These are phyloP conservation scores for Blastobotrys arbuscula DNA, from an alignment of 1,139 yeast species.

Conservation along the genomic window DNA sequence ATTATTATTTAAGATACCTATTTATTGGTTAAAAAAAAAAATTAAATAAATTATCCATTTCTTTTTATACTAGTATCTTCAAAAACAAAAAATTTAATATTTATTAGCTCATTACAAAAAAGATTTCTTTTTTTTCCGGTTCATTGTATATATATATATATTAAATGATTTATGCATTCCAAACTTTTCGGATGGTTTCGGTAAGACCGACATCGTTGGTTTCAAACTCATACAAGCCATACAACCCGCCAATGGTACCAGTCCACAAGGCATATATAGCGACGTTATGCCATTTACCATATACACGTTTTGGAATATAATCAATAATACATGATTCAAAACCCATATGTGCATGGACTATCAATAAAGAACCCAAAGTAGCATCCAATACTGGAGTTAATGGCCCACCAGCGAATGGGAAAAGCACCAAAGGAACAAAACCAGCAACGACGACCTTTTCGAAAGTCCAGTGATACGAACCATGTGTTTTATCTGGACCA, in stretches of 20 bases:
- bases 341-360: conserved; percentile 77
- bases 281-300: conserved; percentile 60
- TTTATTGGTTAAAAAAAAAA: no score
- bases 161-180: conserved; percentile 36
- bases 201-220: conserved; percentile 61
- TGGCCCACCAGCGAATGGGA: conserved; percentile 65
- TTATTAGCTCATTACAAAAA: no score
- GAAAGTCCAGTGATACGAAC: conserved; percentile 85
- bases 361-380: conserved; percentile 51
- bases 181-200: conserved; percentile 37
- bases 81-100: no score
- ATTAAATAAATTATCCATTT: no score
- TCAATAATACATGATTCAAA: conserved; percentile 82
- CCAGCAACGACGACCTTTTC: conserved; percentile 65
- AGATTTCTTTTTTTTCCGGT: no score
- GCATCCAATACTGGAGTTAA: conserved; percentile 68
- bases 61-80: no score
- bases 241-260: conserved; percentile 68
- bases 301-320: conserved; percentile 80
- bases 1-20: no score
- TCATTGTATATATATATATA: no score
- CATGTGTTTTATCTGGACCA: conserved; percentile 55
- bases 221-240: conserved; percentile 80
- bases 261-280: conserved; percentile 61
- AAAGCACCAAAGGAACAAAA: conserved; percentile 65